Conservation (phyloP, 768 basidiomycete species). For the Multifurca ochricompacta region DNA sequence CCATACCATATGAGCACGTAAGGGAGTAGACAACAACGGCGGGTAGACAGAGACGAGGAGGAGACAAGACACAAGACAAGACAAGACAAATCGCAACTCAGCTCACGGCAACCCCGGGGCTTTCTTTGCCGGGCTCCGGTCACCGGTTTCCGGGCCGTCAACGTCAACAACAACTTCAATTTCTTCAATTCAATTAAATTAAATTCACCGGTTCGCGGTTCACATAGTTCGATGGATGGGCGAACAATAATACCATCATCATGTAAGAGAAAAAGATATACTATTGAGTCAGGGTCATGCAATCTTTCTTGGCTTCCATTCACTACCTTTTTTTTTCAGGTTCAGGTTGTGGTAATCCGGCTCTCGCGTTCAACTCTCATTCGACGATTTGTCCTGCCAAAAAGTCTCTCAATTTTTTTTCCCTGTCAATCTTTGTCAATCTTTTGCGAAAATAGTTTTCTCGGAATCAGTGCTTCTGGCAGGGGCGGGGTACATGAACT, state of each 20-base stretch:
- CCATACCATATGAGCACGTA: background rate
- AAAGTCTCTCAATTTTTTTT: background rate
- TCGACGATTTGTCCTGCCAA: no score
- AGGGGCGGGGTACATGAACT: background rate
- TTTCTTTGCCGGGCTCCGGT: background rate
- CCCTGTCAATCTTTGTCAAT: background rate
- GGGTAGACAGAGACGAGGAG: no score
- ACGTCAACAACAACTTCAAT: background rate
- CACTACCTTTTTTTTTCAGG: no score
- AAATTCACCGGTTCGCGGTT: no score
- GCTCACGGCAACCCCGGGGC: background rate
- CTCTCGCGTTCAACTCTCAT: background rate
- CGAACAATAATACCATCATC: no score
- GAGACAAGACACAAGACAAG: no score
- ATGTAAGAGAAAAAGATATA: no score
- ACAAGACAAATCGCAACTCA: no score
- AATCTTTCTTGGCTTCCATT: no score
- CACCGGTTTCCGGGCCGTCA: background rate
- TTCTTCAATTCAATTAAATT: background rate
- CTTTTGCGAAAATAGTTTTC: background rate
- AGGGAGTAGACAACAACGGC: no score
- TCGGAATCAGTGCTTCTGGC: background rate
- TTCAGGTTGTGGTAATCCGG: background rate
- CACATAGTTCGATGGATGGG: no score
- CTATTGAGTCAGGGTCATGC: no score